Evolutionary conservation across 768 basidiomycete genomes (phyloP).

Genomic region (Boletus sp.): DNA sequence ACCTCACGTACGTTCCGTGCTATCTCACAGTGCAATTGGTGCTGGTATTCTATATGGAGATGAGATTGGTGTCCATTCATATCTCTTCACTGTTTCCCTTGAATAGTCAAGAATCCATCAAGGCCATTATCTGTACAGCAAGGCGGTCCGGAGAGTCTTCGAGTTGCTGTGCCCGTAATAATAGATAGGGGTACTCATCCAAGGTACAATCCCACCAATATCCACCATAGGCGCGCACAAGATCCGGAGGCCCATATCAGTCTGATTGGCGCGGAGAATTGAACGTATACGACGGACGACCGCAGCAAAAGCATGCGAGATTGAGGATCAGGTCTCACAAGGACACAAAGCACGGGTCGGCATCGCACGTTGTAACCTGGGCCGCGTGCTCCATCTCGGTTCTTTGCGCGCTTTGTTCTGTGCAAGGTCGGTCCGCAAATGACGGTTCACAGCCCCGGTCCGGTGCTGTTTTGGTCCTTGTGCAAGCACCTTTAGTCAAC

Average conservation of each 20-base stretch:
- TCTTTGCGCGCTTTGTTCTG: not conserved
- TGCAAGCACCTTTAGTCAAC: not conserved
- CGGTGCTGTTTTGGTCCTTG: not conserved
- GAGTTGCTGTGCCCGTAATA: not conserved
- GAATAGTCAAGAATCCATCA: not conserved
- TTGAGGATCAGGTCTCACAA: too few species aligned
- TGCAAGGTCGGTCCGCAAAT: not conserved
- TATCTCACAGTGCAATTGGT: not conserved
- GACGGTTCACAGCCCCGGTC: not conserved
- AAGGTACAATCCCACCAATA: constrained; percentile 4
- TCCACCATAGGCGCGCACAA: not conserved
- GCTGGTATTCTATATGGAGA: not conserved
- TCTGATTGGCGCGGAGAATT: constrained; percentile 5
- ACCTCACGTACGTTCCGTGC: not conserved
- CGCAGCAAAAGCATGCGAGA: not conserved
- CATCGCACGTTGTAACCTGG: too few species aligned
- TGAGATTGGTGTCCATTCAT: not conserved
- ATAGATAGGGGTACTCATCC: not conserved
- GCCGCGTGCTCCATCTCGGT: constrained; percentile 6
- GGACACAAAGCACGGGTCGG: not conserved
- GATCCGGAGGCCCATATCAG: not conserved
- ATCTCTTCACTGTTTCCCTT: not conserved
- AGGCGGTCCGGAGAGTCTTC: not conserved
- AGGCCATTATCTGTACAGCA: not conserved
- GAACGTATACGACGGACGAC: not conserved